A percentile compares a stretch with the other conserved stretches of the same genome.
Conservation (phyloP, 805 yeast species). For the Wickerhamomyces tratensis region DNA sequence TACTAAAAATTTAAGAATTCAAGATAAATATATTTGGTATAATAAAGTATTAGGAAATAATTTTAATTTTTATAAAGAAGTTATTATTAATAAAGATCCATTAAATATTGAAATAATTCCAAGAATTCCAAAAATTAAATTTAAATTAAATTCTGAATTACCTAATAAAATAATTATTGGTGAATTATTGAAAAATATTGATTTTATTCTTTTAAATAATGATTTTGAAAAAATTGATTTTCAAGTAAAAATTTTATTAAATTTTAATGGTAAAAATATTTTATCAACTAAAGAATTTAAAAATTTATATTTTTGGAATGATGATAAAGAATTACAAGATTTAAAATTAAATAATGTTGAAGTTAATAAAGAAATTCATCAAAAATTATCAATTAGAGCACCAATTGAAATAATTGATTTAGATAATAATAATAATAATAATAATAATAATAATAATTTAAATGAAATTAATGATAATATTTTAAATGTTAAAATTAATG, state of each 20-base stretch:
- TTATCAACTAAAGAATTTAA: no score
- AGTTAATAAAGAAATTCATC: background rate
- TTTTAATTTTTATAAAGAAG: constrained; percentile 1
- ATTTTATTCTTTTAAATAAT: constrained; percentile 18
- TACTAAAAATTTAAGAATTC: constrained; percentile 1
- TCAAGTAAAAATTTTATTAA: constrained; percentile 10
- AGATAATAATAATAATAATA: no score
- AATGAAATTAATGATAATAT: no score
- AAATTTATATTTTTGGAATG: constrained; percentile 14
- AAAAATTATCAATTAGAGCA: background rate
- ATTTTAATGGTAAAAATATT: constrained; percentile 1
- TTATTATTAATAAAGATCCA: constrained; percentile 13
- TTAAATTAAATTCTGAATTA: constrained; percentile 10
- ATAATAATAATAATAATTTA: no score
- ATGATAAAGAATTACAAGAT: constrained; percentile 1
- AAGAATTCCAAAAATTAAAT: constrained; percentile 25
- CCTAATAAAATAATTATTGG: background rate
- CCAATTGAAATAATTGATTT: background rate
- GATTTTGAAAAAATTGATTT: constrained; percentile 24
- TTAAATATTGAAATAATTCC: constrained; percentile 23
- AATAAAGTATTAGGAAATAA: no score
- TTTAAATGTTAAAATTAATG: constrained; percentile 11
- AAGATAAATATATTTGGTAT: constrained; percentile 10
- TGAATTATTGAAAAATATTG: constrained; percentile 2
- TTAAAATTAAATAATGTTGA: background rate